Evolutionary conservation across 371 early-diverging fungal genomes (phyloP).

Genomic region (Circinella minor): DNA sequence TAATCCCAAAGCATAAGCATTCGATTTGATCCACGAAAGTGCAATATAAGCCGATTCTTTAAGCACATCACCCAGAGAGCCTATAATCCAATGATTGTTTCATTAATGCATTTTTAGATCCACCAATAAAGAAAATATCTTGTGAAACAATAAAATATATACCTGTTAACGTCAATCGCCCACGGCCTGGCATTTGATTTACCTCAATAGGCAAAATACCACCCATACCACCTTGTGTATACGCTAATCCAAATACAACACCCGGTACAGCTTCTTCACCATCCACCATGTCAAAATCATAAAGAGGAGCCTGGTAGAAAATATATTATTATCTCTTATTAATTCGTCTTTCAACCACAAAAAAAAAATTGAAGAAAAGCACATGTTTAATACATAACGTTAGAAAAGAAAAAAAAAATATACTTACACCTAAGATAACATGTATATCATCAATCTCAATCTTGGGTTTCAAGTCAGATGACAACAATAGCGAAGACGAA

Average conservation of each 20-base stretch:
- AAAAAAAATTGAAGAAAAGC: background rate
- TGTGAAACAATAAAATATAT: background rate
- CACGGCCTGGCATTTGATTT: slow-evolving; percentile 77
- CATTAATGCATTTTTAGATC: too few relatives aligned
- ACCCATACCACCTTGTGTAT: slow-evolving; percentile 79
- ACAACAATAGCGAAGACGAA: slow-evolving; percentile 38
- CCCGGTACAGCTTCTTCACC: slow-evolving; percentile 64
- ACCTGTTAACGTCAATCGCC: slow-evolving; percentile 72
- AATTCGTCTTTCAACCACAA: too few relatives aligned
- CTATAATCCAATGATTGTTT: slow-evolving; percentile 24
- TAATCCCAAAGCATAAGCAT: slow-evolving; percentile 66
- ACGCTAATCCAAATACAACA: slow-evolving; percentile 84
- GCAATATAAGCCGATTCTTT: slow-evolving; percentile 87
- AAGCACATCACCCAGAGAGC: slow-evolving; percentile 85
- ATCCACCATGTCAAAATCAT: slow-evolving; percentile 43
- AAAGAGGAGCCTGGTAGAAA: background rate
- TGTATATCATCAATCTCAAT: slow-evolving; percentile 48
- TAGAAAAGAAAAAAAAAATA: background rate
- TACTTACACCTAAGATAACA: slow-evolving; percentile 62
- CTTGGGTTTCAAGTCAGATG: slow-evolving; percentile 15
- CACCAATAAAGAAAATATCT: too few relatives aligned
- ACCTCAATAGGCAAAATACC: slow-evolving; percentile 82
- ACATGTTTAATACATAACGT: background rate
- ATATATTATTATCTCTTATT: too few relatives aligned
- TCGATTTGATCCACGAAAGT: slow-evolving; percentile 79